Conservation (phyloP, 2,329 filamentous ascomycete genomes). For the Xylaria sp. region DNA sequence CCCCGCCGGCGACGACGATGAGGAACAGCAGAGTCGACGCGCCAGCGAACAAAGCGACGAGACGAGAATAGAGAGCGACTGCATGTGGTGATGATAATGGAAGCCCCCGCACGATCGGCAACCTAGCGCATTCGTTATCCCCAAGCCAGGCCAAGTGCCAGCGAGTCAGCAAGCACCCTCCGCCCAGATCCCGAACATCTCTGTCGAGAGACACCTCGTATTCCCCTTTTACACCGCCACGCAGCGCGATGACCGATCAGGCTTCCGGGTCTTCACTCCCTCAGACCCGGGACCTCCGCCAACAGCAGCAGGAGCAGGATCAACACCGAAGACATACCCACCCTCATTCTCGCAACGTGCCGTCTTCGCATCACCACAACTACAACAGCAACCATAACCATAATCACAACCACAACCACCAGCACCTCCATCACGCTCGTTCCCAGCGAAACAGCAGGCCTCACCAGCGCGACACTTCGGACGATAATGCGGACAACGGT, state of each 20-base stretch:
- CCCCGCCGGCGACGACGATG: conserved; percentile 42
- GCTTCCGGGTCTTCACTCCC: conserved; percentile 59
- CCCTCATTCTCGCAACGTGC: conserved; percentile 45
- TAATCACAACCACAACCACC: conserved; percentile 42
- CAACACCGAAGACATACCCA: conserved; percentile 43
- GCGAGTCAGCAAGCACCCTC: conserved; percentile 47
- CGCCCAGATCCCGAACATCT: conserved; percentile 43
- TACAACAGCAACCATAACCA: conserved; percentile 42
- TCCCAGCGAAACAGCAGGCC: conserved; percentile 37
- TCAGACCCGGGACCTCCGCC: conserved; percentile 55
- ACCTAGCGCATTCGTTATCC: conserved; percentile 45
- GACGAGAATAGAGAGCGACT: conserved; percentile 33
- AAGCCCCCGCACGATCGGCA: conserved; percentile 47
- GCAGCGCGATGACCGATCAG: conserved; percentile 56
- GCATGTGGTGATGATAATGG: conserved; percentile 45
- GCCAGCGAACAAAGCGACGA: conserved; percentile 36
- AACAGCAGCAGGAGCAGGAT: conserved; percentile 20
- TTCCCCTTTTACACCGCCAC: conserved; percentile 52
- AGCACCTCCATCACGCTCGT: conserved; percentile 49
- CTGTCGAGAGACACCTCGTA: conserved; percentile 47
- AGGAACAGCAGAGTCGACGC: conserved; percentile 44
- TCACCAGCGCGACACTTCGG: conserved; percentile 39
- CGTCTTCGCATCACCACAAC: conserved; percentile 34
- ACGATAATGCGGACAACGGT: conserved; percentile 13
- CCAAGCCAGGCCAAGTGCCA: conserved; percentile 34